A percentile compares a stretch with the other conserved stretches of the same genome.
Evolutionary conservation across 2,329 filamentous ascomycete species (phyloP).

Genomic region (Aspergillus sclerotialis): DNA sequence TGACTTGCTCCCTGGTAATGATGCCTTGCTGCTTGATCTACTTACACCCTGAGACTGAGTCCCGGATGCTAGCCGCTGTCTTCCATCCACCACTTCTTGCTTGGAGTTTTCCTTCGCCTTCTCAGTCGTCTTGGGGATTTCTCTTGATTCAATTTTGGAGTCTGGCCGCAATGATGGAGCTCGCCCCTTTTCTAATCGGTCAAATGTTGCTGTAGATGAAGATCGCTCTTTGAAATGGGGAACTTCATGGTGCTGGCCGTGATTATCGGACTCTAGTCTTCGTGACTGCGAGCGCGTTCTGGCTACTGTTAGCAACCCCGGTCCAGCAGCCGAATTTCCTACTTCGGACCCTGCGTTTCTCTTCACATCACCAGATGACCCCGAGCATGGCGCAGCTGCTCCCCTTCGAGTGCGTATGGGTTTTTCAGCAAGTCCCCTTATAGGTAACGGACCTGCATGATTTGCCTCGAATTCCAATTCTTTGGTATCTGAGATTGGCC

Average conservation of each 20-base stretch:
- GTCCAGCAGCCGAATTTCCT: constrained; percentile 25
- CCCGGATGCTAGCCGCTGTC: constrained; percentile 8
- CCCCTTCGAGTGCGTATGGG: constrained; percentile 32
- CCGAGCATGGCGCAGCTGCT: constrained; percentile 27
- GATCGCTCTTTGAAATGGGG: constrained; percentile 15
- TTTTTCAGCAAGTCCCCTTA: constrained; percentile 31
- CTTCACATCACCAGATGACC: constrained; percentile 25
- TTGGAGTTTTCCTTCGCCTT: constrained; percentile 7
- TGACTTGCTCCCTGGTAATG: constrained; percentile 18
- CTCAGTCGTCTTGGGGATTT: not conserved
- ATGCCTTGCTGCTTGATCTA: constrained; percentile 22
- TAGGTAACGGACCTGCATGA: constrained; percentile 8
- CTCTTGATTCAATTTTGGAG: constrained; percentile 3
- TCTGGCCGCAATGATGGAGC: constrained; percentile 1
- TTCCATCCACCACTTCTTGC: constrained; percentile 6
- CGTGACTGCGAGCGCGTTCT: constrained; percentile 38
- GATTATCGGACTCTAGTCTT: constrained; percentile 25
- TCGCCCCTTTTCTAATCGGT: constrained; percentile 3
- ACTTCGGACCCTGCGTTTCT: constrained; percentile 17
- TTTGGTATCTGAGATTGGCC: constrained; percentile 11
- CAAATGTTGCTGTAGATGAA: constrained; percentile 13
- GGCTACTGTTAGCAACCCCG: constrained; percentile 28
- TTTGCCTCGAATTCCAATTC: constrained; percentile 10
- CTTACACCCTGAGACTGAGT: constrained; percentile 10
- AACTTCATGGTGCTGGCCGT: constrained; percentile 10